These are phyloP conservation scores for Fusarium euwallaceae DNA, from an alignment of 2,329 filamentous ascomycete genomes.

Conservation along the genomic window DNA sequence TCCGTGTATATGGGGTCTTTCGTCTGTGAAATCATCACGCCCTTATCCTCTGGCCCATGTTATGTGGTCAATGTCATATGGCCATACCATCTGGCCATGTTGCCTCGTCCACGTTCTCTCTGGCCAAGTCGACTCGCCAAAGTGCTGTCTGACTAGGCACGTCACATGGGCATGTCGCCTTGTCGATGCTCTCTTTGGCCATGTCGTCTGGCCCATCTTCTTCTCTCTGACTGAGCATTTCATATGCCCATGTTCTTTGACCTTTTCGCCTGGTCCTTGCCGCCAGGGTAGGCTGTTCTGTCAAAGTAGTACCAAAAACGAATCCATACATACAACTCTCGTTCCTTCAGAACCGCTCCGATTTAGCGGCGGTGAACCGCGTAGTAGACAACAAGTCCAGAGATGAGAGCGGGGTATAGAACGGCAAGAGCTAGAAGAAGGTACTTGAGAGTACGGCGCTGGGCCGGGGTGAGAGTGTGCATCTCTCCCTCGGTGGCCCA, in stretches of 20 bases:
- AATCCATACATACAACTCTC: slow-evolving; percentile 11
- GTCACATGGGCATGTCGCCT: not conserved
- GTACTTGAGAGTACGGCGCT: slow-evolving; percentile 49
- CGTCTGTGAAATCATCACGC: slow-evolving; percentile 3
- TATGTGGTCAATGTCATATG: not conserved
- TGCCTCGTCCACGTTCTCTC: not conserved
- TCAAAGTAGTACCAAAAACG: slow-evolving; percentile 5
- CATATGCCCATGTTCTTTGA: not conserved
- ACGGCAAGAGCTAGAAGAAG: slow-evolving; percentile 56
- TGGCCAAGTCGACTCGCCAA: not conserved
- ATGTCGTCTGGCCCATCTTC: not conserved
- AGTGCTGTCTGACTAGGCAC: not conserved
- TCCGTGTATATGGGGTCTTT: slow-evolving; percentile 1
- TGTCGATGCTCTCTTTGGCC: not conserved
- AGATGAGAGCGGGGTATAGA: slow-evolving; percentile 50
- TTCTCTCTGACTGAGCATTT: not conserved
- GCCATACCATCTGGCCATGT: not conserved
- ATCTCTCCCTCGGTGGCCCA: slow-evolving; percentile 65
- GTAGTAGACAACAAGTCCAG: slow-evolving; percentile 50
- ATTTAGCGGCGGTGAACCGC: slow-evolving; percentile 31
- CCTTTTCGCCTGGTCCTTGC: not conserved
- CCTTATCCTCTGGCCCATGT: not conserved
- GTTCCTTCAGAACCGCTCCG: not conserved
- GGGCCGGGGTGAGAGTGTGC: slow-evolving; percentile 51
- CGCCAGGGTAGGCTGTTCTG: not conserved